Evolutionary conservation across 2,329 filamentous ascomycete genomes (phyloP), one percentile per base, ranked within the genome.

Genomic region (Microdochium paspali): DNA sequence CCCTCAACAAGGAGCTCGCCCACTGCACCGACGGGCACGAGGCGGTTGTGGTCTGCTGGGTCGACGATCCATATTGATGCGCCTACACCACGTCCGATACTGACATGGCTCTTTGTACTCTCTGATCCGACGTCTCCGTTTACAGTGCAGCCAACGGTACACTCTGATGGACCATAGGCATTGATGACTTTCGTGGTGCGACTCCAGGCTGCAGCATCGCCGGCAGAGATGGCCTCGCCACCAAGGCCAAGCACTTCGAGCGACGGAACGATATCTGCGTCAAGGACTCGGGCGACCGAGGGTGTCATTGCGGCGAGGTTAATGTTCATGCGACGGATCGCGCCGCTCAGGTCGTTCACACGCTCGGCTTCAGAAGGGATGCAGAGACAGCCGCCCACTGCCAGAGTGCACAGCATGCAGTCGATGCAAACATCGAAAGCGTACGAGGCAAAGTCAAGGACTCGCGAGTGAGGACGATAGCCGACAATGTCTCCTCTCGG

Each of bases 1-100:
- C 77, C 77, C 51, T 76, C 75, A 13, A 80, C 63, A 3, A 77
- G 59, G n/a, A 79, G 61, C 56, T 79, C 75, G 5, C 76, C 76
- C 1, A 77, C 66, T 2, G 66, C 62, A 0, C 74, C 74, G 1
- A 76, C 59, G 0, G 73, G 71, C 4, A 71, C 65, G 3, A 78
- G 66, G 15, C 60, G 63, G 47, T 75, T 56, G 48, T 73, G 66
- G 46, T 74, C 65, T 1, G 69, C 64, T 0, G 73, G 67, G 43
- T 77, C 69, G 10, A 76, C 71, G 20, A 78, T 69, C 73, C 73
- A 78, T n/a, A 67, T 67, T 1, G 68, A 60, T 6, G 68, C 72
- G 3, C 71, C 69, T 0, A 71, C 67, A 2, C 73, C 72, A 43
- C 63, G 66, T 4, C 74, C 74, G 30, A 78, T 75, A 39, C 69